A percentile compares a stretch with the other conserved stretches of the same genome.
phyloP scores from a whole-genome alignment of 805 yeast species.

The Sungouiella blattae region DNA sequence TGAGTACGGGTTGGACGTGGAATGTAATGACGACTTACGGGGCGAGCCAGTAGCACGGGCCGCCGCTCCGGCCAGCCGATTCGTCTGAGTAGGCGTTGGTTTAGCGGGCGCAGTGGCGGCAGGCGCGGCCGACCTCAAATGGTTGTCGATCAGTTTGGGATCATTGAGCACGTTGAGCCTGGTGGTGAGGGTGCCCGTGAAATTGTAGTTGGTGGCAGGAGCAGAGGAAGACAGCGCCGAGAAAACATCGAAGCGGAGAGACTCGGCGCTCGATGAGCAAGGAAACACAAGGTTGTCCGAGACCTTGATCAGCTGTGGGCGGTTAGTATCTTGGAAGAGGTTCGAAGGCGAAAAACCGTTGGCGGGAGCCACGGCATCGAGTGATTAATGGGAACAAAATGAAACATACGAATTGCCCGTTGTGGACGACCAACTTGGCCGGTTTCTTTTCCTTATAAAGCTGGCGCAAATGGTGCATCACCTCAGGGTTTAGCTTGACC shows the following conservation, averaged over 20 bases:
- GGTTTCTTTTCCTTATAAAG: slow-evolving; percentile 9
- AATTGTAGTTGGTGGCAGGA: slow-evolving; percentile 14
- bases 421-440: slow-evolving; percentile 34
- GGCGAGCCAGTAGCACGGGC: background rate
- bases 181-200: slow-evolving; percentile 29
- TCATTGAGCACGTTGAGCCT: slow-evolving; percentile 32
- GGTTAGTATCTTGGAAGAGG: slow-evolving; percentile 7
- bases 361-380: too few species aligned
- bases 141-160: slow-evolving; percentile 24
- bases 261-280: slow-evolving; percentile 31
- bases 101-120: background rate
- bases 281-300: slow-evolving; percentile 27
- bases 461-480: slow-evolving; percentile 23
- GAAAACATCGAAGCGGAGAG: slow-evolving; percentile 35
- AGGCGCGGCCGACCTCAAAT: background rate
- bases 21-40: background rate
- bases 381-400: too few species aligned
- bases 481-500: slow-evolving; percentile 26
- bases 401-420: slow-evolving; percentile 33
- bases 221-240: slow-evolving; percentile 9
- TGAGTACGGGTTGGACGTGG: slow-evolving; percentile 10
- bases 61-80: background rate
- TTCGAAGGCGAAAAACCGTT: background rate
- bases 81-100: background rate
- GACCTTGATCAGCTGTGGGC: slow-evolving; percentile 26